Evolutionary conservation across 106 monocot species (phyloP).

Genomic region (Agapanthus africanus): DNA sequence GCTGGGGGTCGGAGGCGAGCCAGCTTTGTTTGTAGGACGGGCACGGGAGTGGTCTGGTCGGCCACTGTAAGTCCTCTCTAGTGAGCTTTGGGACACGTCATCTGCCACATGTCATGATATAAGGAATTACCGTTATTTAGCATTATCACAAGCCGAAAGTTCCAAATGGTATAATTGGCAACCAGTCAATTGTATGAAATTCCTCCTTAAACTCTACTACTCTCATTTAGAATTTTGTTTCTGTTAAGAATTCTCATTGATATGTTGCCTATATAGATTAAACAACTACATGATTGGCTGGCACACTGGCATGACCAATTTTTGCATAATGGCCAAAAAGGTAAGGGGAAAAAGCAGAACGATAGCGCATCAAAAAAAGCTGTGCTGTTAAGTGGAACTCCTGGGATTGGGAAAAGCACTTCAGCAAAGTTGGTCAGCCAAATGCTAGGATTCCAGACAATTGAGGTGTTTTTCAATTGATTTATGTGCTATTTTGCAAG

Average conservation of each 20-base stretch:
- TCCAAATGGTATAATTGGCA: slow-evolving; percentile 88
- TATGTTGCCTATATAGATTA: slow-evolving; percentile 37
- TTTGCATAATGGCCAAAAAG: slow-evolving; percentile 57
- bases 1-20: too few species aligned
- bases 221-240: slow-evolving; percentile 5
- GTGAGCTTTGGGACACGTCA: too few species aligned
- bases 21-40: too few species aligned
- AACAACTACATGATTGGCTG: slow-evolving; percentile 97
- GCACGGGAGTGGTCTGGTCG: too few species aligned
- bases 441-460: slow-evolving; percentile 87
- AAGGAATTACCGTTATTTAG: too few species aligned
- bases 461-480: slow-evolving; percentile 51
- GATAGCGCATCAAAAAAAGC: slow-evolving; percentile 88
- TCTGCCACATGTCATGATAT: too few species aligned
- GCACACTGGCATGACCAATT: slow-evolving; percentile 66
- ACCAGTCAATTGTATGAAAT: slow-evolving; percentile 76
- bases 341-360: slow-evolving; percentile 65
- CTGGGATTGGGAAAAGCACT: slow-evolving; percentile 96
- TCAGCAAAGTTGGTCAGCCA: slow-evolving; percentile 82
- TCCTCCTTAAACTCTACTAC: neutral
- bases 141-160: slow-evolving; percentile 72
- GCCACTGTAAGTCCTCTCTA: too few species aligned
- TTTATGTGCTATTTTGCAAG: neutral
- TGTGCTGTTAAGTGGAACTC: slow-evolving; percentile 85
- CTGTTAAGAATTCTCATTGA: slow-evolving; percentile 10